Percentiles rank a stretch among this genome's conserved stretches.
Evolutionary conservation across 1,139 yeast genomes (phyloP).

Genomic region (Yamadazyma songkhlaensis): DNA sequence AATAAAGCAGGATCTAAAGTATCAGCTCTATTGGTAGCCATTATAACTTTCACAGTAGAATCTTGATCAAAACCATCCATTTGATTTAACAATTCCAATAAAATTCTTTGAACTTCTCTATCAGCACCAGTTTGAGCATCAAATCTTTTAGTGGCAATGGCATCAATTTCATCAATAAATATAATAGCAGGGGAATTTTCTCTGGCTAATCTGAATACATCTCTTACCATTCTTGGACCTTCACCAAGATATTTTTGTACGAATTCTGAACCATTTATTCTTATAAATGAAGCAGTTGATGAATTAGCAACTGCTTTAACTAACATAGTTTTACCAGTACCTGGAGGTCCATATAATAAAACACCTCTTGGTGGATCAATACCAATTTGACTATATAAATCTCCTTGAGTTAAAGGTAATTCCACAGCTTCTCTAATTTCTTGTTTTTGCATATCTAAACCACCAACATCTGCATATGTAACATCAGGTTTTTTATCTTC

Average conservation of each 20-base stretch:
- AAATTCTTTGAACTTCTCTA: constrained; percentile 97
- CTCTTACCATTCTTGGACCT: constrained; percentile 99
- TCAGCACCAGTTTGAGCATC: constrained; percentile 99
- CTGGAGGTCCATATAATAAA: constrained; percentile 95
- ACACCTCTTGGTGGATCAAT: constrained; percentile 99
- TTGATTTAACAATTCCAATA: constrained; percentile 92
- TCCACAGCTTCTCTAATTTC: constrained; percentile 99
- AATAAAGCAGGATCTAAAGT: constrained; percentile 95
- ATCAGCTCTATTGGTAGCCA: constrained; percentile 99
- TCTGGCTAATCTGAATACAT: constrained; percentile 93
- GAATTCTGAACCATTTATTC: constrained; percentile 97
- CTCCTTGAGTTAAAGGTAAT: constrained; percentile 93
- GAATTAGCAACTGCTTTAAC: constrained; percentile 98
- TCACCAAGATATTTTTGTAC: constrained; percentile 98
- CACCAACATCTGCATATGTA: constrained; percentile 93
- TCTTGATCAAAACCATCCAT: constrained; percentile 99
- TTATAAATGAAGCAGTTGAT: constrained; percentile 91
- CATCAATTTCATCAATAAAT: constrained; percentile 97
- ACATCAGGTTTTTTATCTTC: constrained; percentile 93
- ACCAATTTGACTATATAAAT: constrained; percentile 94
- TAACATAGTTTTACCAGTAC: constrained; percentile 98
- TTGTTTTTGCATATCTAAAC: constrained; percentile 98
- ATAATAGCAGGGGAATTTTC: constrained; percentile 97
- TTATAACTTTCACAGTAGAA: constrained; percentile 92
- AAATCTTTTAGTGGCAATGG: constrained; percentile 97